phyloP scores from a whole-genome alignment of 2,329 filamentous ascomycete species.

The Phaeosphaeria sp. region DNA sequence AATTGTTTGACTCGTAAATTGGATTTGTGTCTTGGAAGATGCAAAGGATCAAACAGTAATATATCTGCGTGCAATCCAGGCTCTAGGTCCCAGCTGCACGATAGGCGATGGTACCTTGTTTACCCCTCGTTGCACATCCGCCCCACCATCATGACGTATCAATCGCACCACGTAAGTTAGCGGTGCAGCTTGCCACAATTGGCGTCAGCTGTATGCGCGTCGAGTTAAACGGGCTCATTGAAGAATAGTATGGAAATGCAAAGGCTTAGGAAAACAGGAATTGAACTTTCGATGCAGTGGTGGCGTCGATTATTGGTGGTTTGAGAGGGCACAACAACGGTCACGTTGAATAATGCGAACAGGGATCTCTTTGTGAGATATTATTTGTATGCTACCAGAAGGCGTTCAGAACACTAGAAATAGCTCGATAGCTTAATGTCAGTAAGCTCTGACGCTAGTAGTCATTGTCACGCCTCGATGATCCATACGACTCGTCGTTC shows the following conservation, averaged over 20 bases:
- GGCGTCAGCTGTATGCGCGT: not conserved
- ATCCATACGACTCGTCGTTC: constrained; percentile 5
- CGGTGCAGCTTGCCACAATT: not conserved
- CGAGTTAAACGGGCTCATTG: not conserved
- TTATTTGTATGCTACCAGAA: no score
- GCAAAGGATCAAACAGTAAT: not conserved
- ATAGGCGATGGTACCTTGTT: constrained; percentile 7
- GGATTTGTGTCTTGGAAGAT: not conserved
- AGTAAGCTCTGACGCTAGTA: not conserved
- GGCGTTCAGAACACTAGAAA: no score
- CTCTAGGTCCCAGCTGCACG: not conserved
- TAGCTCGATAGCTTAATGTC: not conserved
- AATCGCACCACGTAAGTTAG: not conserved
- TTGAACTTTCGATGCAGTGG: not conserved
- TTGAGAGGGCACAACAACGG: no score
- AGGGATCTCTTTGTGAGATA: no score
- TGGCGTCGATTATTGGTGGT: no score
- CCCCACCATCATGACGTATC: constrained; percentile 26
- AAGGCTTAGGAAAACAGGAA: not conserved
- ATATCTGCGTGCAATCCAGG: not conserved
- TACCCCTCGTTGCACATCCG: constrained; percentile 16
- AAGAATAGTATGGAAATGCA: not conserved
- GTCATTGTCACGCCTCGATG: not conserved
- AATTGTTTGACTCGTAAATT: no score
- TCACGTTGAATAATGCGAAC: no score